These are phyloP conservation scores for Epichloe typhina DNA, from an alignment of 2,329 filamentous ascomycete genomes.

Conservation along the genomic window DNA sequence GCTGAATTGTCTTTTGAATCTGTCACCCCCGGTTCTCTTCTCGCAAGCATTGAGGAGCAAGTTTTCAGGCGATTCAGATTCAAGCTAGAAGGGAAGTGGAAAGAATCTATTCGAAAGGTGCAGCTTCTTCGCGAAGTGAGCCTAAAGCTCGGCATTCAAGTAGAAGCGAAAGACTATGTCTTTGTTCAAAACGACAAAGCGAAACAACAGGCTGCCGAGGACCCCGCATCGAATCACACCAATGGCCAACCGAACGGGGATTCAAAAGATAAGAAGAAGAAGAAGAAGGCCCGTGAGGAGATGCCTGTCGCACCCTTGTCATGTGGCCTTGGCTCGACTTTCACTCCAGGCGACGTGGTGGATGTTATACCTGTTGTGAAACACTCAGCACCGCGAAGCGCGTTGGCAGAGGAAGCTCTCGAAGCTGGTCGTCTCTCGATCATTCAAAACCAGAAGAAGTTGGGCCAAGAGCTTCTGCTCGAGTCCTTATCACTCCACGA, in stretches of 20 bases:
- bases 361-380: constrained; percentile 93
- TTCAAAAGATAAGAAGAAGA: constrained; percentile 36
- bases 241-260: constrained; percentile 32
- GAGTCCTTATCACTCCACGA: constrained; percentile 93
- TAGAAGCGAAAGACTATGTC: constrained; percentile 53
- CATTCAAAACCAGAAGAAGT: constrained; percentile 84
- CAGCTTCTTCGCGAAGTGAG: constrained; percentile 84
- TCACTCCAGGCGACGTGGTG: constrained; percentile 72
- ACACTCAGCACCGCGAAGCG: constrained; percentile 81
- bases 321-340: constrained; percentile 33
- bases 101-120: constrained; percentile 52
- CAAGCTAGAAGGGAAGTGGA: constrained; percentile 55
- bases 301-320: constrained; percentile 35
- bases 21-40: constrained; percentile 60
- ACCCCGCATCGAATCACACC: constrained; percentile 18
- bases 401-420: constrained; percentile 86
- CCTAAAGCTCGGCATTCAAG: constrained; percentile 79
- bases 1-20: constrained; percentile 70
- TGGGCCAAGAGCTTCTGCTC: constrained; percentile 89
- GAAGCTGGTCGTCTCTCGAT: constrained; percentile 96
- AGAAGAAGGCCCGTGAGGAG: constrained; percentile 49
- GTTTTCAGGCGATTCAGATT: constrained; percentile 64
- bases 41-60: constrained; percentile 57
- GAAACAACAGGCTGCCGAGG: constrained; percentile 19
- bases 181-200: constrained; percentile 18